Evolutionary conservation across 306 rosid species (phyloP).

Genomic region (Hylodesmum podocarpum): DNA sequence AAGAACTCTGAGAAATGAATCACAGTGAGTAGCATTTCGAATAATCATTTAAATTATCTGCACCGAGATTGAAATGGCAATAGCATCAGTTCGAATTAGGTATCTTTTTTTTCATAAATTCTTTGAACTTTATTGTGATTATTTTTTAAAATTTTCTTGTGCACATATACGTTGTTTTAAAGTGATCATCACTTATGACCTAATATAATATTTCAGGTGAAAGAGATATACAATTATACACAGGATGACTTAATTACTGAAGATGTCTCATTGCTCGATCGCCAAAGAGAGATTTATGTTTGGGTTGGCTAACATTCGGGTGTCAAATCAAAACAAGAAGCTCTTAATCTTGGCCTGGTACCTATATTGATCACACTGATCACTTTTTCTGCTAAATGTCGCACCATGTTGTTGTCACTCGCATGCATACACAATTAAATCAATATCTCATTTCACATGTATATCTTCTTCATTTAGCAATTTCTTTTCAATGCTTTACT

Average conservation of each 20-base stretch:
- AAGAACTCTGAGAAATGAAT: background rate
- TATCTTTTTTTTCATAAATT: background rate
- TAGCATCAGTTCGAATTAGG: background rate
- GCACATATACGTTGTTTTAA: background rate
- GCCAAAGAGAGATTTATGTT: constrained; percentile 82
- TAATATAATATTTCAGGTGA: constrained; percentile 62
- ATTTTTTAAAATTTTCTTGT: background rate
- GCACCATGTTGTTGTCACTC: background rate
- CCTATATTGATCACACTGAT: background rate
- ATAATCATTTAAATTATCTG: background rate
- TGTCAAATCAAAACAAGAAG: constrained; percentile 79
- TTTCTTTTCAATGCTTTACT: background rate
- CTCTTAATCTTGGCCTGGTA: constrained; percentile 79
- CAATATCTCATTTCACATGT: background rate
- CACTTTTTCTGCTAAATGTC: background rate
- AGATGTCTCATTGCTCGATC: constrained; percentile 79
- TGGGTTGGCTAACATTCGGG: constrained; percentile 86
- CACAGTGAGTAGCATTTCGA: background rate
- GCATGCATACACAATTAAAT: background rate
- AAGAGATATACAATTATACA: constrained; percentile 83
- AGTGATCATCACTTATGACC: constrained; percentile 22
- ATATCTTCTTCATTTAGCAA: background rate
- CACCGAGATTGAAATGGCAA: constrained; percentile 8
- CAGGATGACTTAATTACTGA: constrained; percentile 95
- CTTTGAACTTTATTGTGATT: background rate